These are phyloP conservation scores for Protomyces lactucae-debilis DNA, from an alignment of 1,139 yeast genomes.

Conservation along the genomic window DNA sequence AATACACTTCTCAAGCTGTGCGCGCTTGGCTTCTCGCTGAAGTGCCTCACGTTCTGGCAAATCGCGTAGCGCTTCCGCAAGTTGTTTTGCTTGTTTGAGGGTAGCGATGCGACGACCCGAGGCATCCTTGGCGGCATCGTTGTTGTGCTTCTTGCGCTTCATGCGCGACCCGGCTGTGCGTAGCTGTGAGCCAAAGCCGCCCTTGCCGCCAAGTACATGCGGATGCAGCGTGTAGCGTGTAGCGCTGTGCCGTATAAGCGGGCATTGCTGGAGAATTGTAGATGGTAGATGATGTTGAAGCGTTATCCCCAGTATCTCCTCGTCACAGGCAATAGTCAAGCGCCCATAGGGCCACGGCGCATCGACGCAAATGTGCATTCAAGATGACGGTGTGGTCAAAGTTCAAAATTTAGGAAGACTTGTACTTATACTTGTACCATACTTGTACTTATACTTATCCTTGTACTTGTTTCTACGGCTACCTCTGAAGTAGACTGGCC, in stretches of 20 bases:
- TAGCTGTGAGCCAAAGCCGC: slow-evolving; percentile 49
- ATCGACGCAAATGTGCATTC: neutral
- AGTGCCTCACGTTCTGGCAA: slow-evolving; percentile 2
- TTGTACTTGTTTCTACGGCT: too few relatives aligned
- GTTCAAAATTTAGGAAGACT: neutral
- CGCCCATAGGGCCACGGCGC: neutral
- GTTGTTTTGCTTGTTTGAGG: slow-evolving; percentile 40
- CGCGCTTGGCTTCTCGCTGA: slow-evolving; percentile 1
- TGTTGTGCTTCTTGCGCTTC: slow-evolving; percentile 35
- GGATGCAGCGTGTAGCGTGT: slow-evolving; percentile 31
- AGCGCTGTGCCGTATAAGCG: slow-evolving; percentile 12
- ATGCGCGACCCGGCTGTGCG: slow-evolving; percentile 44
- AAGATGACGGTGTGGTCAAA: neutral
- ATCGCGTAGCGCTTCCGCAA: neutral
- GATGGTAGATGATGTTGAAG: neutral
- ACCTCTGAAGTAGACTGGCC: too few relatives aligned
- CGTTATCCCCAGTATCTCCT: neutral
- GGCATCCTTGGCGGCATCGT: slow-evolving; percentile 41
- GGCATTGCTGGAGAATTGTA: neutral
- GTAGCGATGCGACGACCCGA: slow-evolving; percentile 43
- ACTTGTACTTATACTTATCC: too few relatives aligned
- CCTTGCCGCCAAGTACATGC: slow-evolving; percentile 49
- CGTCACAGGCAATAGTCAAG: neutral
- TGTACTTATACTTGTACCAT: too few relatives aligned
- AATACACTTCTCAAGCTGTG: neutral